Evolutionary conservation across 306 rosid species (phyloP), one percentile per base, ranked within the genome.

Genomic region (Pueraria montana): DNA sequence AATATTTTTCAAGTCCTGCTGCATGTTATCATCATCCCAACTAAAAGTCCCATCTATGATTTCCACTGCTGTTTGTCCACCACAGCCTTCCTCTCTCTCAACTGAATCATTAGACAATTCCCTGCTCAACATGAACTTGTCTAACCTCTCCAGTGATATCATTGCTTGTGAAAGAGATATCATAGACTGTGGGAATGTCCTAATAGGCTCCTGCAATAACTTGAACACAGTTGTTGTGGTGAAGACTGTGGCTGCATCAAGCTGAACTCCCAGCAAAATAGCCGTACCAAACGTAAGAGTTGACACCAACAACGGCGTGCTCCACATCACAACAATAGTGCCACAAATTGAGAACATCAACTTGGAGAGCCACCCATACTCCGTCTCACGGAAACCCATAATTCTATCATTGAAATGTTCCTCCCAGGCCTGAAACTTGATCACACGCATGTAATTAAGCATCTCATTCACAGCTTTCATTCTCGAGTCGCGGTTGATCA

Each of bases 401-500:
- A 93, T 86, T 38, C 91, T 89, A 65, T 71, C 72, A 14, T 87
- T 87, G 86, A 93, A 93, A 76, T 90, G 92, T 11, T 91, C 89
- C 81, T 93, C 98, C 98, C 98, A 93, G 12, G 98, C 98, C 82
- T 91, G 98, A 82, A 91, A 93, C 89, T 93, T 93, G 77, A 93
- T 93, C 84, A 90, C 98, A 3, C 96, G 87, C 94, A 91, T 89
- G 85, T 90, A 85, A 72, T 88, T 93, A 43, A 93, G 93, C 93
- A 90, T 89, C 89, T 93, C 98, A 68, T 91, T 93, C 18, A 93
- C 78, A 6, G 94, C 94, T 84, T 93, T 91, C 96, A 93, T 91
- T 75, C 96, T 88, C 2, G 88, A 85, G 68, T 93, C 98, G 2
- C 98, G 94, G 61, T 89, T 90, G 84, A 0, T 82, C 98, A 93